These are phyloP conservation scores for Daldinia concentrica DNA, from an alignment of 495 filamentous ascomycete genomes.

Conservation along the genomic window DNA sequence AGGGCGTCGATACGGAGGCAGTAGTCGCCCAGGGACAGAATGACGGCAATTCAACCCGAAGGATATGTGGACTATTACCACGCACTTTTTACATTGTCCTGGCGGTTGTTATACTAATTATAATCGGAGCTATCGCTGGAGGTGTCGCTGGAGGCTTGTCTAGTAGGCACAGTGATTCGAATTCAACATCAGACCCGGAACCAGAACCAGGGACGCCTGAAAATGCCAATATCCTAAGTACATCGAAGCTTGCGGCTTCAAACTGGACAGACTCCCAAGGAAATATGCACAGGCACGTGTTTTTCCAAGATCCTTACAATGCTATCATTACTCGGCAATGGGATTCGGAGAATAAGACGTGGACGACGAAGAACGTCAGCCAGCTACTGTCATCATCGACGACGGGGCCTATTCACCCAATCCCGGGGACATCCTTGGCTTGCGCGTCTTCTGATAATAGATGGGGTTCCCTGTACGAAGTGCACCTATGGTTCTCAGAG, in stretches of 20 bases:
- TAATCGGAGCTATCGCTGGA: conserved; percentile 32
- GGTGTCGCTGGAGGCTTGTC: conserved; percentile 28
- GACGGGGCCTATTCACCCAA: conserved; percentile 22
- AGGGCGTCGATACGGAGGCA: conserved; percentile 2
- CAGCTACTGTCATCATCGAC: conserved; percentile 27
- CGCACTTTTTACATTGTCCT: conserved; percentile 29
- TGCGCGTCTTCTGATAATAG: conserved; percentile 14
- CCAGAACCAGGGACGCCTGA: background rate
- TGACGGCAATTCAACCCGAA: conserved; percentile 7
- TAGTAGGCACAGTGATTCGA: conserved; percentile 10
- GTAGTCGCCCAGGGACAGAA: background rate
- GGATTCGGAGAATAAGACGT: conserved; percentile 38
- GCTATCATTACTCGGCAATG: conserved; percentile 34
- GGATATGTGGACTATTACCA: conserved; percentile 26
- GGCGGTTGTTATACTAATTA: conserved; percentile 11
- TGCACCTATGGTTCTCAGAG: conserved; percentile 34
- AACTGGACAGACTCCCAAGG: conserved; percentile 36
- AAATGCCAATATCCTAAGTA: conserved; percentile 14
- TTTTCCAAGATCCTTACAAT: conserved; percentile 34
- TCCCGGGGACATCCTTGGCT: conserved; percentile 26
- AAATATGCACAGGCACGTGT: conserved; percentile 27
- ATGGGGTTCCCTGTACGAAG: conserved; percentile 16
- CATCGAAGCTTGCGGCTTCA: conserved; percentile 33
- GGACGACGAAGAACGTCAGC: conserved; percentile 37
- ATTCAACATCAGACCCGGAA: background rate